These are phyloP conservation scores for Candida maesae DNA, from an alignment of 805 yeast genomes.

Conservation along the genomic window DNA sequence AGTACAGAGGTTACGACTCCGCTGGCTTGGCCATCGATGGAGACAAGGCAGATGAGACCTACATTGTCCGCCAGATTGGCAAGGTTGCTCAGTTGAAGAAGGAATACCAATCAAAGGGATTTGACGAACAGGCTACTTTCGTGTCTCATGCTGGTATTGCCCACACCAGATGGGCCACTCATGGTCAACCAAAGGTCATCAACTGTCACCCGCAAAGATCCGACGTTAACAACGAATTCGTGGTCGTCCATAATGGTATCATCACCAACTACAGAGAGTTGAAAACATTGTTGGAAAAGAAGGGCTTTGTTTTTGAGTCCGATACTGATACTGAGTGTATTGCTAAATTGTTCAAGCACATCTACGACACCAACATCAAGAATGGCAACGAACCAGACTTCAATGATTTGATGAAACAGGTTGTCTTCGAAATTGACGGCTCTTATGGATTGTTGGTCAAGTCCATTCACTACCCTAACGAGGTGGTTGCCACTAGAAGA, in stretches of 20 bases:
- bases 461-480: slow-evolving; percentile 90
- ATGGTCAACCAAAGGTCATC: slow-evolving; percentile 80
- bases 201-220: slow-evolving; percentile 98
- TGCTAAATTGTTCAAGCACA: slow-evolving; percentile 90
- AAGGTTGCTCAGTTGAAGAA: slow-evolving; percentile 80
- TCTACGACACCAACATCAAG: slow-evolving; percentile 70
- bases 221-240: slow-evolving; percentile 76
- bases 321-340: slow-evolving; percentile 98
- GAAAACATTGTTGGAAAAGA: slow-evolving; percentile 71
- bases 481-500: slow-evolving; percentile 93
- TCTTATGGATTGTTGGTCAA: slow-evolving; percentile 95
- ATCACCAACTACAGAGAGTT: slow-evolving; percentile 93
- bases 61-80: slow-evolving; percentile 82
- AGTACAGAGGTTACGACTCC: slow-evolving; percentile 97
- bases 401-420: slow-evolving; percentile 88
- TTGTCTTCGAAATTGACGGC: slow-evolving; percentile 90
- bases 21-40: slow-evolving; percentile 97
- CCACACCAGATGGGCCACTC: slow-evolving; percentile 99
- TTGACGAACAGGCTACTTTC: slow-evolving; percentile 61
- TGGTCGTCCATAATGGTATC: slow-evolving; percentile 96
- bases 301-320: slow-evolving; percentile 80
- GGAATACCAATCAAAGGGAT: slow-evolving; percentile 48
- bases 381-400: slow-evolving; percentile 83
- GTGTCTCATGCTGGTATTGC: slow-evolving; percentile 94
- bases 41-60: slow-evolving; percentile 65